Evolutionary conservation across 2,329 filamentous ascomycete species (phyloP), one percentile per base, ranked within the genome.

Genomic region (Pseudogymnoascus sp.): DNA sequence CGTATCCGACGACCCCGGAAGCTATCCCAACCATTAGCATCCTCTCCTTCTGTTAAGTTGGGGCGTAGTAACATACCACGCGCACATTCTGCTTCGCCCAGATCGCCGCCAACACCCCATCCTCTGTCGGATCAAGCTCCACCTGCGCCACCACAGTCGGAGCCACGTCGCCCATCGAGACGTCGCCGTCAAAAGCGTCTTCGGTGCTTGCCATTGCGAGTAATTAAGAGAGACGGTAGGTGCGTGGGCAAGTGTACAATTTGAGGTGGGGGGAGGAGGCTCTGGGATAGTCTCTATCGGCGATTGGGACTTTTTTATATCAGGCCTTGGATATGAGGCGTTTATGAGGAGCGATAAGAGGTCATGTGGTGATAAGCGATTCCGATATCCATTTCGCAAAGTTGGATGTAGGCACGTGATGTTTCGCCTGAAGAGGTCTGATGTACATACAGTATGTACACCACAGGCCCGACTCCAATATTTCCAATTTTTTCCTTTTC

Each of bases 1-100:
- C 7, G 89, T 93, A 60, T 93, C 89, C 77, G 84, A 89, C 62
- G 90, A 90, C 59, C 93, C 93, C 37, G 91, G 89, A 28, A 97
- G 81, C 93, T 97, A 66, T 62, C 59, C 14, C 0, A 2, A 1
- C 1, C 2, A 26, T 46, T 11, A 46, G 41, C 38, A 33, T 33
- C 11, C 31, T 1, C 6, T 11, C 31, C 31, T 33, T 11, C 31
- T 33, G n/a, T n/a, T n/a, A n/a, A n/a, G n/a, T 11, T 38, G 37
- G 37, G n/a, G 5, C n/a, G n/a, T 26, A 60, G n/a, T 31, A 28
- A 71, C 78, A 70, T 74, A 89, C 87, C 72, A 89, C 84, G 67
- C 82, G 80, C 53, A 89, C 85, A 68, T 85, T 78, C 75, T 86
- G 84, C 2, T 74, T 66, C 65, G 81, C 78, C 22, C 77, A 74